Evolutionary conservation across 139 green algal species (phyloP).

Genomic region (Coelastrella sp.): DNA sequence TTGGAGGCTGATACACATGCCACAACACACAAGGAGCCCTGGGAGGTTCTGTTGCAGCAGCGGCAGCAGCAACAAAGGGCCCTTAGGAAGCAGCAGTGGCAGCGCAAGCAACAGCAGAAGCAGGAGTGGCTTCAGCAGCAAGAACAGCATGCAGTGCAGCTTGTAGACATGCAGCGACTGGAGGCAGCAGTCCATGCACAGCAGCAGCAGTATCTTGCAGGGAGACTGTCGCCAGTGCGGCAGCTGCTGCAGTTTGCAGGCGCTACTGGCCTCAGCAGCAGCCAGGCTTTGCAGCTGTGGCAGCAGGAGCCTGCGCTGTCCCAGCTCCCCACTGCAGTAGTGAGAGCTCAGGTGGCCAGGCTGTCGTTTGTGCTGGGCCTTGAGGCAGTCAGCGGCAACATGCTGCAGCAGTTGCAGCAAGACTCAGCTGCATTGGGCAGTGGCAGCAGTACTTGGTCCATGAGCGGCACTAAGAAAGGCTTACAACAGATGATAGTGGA

Average conservation of each 20-base stretch:
- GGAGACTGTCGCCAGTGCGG: conserved; percentile 24
- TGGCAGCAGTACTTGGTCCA: not conserved
- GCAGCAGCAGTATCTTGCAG: not conserved
- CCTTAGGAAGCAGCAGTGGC: not conserved
- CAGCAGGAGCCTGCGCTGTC: conserved; percentile 42
- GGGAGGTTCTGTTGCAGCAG: conserved; percentile 13
- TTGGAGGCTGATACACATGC: not conserved
- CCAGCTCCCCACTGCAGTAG: not conserved
- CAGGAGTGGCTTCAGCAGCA: conserved; percentile 4
- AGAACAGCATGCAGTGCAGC: not conserved
- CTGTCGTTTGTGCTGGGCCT: conserved; percentile 1
- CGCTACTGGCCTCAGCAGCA: conserved; percentile 9
- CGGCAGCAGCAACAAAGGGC: conserved; percentile 22
- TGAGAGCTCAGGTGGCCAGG: not conserved
- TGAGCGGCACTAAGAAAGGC: not conserved
- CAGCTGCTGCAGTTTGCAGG: conserved; percentile 45
- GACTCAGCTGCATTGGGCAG: not conserved
- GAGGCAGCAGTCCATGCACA: not conserved
- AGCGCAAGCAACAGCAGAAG: conserved; percentile 1
- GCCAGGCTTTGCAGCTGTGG: conserved; percentile 44
- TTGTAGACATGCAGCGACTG: not conserved
- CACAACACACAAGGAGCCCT: not conserved
- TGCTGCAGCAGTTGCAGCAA: not conserved
- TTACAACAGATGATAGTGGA: not conserved
- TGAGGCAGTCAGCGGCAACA: not conserved